Conservation (phyloP, 805 yeast species). For the Phaffomyces opuntiae region DNA sequence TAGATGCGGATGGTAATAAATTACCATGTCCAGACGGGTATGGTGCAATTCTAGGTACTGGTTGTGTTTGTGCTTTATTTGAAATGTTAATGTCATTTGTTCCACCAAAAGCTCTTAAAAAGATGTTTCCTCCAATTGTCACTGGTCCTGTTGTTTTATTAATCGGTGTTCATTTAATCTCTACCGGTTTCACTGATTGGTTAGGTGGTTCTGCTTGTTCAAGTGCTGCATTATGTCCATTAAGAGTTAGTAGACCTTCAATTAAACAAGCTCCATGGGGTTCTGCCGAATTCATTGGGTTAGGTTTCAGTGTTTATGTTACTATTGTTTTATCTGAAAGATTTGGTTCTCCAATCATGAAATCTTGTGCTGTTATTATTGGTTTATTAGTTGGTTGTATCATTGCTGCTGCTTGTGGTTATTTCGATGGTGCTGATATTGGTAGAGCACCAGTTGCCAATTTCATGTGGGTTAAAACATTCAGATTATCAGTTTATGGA, state of each 20-base stretch:
- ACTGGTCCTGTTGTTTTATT: constrained; percentile 90
- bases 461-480: constrained; percentile 84
- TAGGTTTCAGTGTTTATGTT: constrained; percentile 76
- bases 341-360: constrained; percentile 93
- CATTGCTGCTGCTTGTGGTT: constrained; percentile 86
- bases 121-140: constrained; percentile 79
- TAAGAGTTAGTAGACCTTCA: constrained; percentile 44
- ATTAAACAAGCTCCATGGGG: constrained; percentile 70
- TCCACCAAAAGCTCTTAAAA: constrained; percentile 67
- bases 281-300: constrained; percentile 77
- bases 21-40: constrained; percentile 87
- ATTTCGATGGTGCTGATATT: constrained; percentile 54
- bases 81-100: constrained; percentile 69
- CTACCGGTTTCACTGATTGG: constrained; percentile 77
- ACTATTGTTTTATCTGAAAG: constrained; percentile 71
- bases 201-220: constrained; percentile 76
- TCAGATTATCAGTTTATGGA: constrained; percentile 68
- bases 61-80: constrained; percentile 67
- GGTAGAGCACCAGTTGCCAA: constrained; percentile 74
- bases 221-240: constrained; percentile 38
- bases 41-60: constrained; percentile 80
- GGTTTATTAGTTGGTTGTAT: constrained; percentile 86
- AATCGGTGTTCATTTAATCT: constrained; percentile 67
- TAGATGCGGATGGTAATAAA: constrained; percentile 52
- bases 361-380: constrained; percentile 83